A percentile compares a stretch with the other conserved stretches of the same genome.
Conservation (phyloP, 2,329 filamentous ascomycete species). For the Thielaviopsis euricoi region DNA sequence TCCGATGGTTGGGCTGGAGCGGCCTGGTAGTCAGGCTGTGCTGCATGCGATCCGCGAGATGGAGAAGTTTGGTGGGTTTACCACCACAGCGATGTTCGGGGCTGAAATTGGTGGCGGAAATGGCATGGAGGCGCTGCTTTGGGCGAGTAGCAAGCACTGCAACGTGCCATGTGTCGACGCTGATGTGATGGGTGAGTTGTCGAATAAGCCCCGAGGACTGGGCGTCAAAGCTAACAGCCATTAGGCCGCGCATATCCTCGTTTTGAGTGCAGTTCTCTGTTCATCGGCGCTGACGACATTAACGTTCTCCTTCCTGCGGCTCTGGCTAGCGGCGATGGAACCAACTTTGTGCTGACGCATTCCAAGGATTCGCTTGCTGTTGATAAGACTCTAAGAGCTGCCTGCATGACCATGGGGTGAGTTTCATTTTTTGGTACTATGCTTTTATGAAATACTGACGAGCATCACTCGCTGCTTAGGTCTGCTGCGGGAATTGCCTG, state of each 20-base stretch:
- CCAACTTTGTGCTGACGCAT: slow-evolving; percentile 12
- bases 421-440: not conserved
- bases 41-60: slow-evolving; percentile 33
- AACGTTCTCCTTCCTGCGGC: slow-evolving; percentile 16
- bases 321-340: slow-evolving; percentile 15
- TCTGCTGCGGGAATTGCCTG: slow-evolving; percentile 22
- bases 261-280: slow-evolving; percentile 17
- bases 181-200: slow-evolving; percentile 22
- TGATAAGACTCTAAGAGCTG: slow-evolving; percentile 10
- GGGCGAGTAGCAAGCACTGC: slow-evolving; percentile 21
- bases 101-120: slow-evolving; percentile 35
- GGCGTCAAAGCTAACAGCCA: not conserved
- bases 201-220: not conserved
- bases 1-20: slow-evolving; percentile 15
- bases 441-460: slow-evolving; percentile 3
- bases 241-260: slow-evolving; percentile 16
- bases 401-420: slow-evolving; percentile 12
- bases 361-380: slow-evolving; percentile 13
- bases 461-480: slow-evolving; percentile 16
- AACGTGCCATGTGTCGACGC: slow-evolving; percentile 21
- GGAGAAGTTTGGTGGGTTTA: slow-evolving; percentile 23
- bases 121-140: slow-evolving; percentile 26
- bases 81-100: slow-evolving; percentile 3
- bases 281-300: slow-evolving; percentile 17
- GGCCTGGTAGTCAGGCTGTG: slow-evolving; percentile 19